Conservation (phyloP, 371 early-diverging fungal genomes). For the Mortierella polycephala region DNA sequence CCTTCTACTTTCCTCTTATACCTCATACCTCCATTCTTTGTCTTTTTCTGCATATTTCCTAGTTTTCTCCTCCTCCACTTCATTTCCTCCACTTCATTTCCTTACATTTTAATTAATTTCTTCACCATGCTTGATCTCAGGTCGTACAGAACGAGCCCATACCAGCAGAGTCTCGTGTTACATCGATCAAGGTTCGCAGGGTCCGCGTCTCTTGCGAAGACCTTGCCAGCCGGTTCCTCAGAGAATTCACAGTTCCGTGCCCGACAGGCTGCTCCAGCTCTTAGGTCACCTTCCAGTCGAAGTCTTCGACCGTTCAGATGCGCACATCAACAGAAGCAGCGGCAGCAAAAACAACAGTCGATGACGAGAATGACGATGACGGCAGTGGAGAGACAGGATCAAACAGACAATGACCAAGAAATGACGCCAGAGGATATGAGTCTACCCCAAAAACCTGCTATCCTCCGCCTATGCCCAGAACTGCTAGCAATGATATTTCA, state of each 20-base stretch:
- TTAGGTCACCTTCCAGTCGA: constrained; percentile 11
- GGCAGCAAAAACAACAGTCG: constrained; percentile 6
- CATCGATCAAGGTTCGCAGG: constrained; percentile 18
- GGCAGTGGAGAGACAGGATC: neutral
- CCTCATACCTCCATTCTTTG: neutral
- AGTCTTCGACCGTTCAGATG: constrained; percentile 14
- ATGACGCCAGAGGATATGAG: constrained; percentile 12
- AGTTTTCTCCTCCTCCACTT: neutral
- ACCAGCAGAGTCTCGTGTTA: constrained; percentile 40
- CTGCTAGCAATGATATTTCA: constrained; percentile 49
- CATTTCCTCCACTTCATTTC: neutral
- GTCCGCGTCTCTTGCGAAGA: constrained; percentile 7
- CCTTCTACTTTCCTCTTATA: neutral
- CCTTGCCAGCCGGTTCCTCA: neutral
- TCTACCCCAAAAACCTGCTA: constrained; percentile 27
- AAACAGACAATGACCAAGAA: constrained; percentile 1
- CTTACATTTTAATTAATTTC: constrained; percentile 13
- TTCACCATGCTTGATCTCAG: constrained; percentile 36
- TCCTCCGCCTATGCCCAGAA: constrained; percentile 51
- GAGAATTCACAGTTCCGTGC: neutral
- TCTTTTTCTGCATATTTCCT: neutral
- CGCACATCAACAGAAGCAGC: constrained; percentile 3
- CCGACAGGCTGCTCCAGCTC: constrained; percentile 6
- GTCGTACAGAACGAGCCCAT: constrained; percentile 47
- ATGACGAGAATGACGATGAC: neutral